Percentiles rank a stretch among this genome's conserved stretches.
phyloP scores from a whole-genome alignment of 805 yeast genomes.

The Clavispora phyllophila region DNA sequence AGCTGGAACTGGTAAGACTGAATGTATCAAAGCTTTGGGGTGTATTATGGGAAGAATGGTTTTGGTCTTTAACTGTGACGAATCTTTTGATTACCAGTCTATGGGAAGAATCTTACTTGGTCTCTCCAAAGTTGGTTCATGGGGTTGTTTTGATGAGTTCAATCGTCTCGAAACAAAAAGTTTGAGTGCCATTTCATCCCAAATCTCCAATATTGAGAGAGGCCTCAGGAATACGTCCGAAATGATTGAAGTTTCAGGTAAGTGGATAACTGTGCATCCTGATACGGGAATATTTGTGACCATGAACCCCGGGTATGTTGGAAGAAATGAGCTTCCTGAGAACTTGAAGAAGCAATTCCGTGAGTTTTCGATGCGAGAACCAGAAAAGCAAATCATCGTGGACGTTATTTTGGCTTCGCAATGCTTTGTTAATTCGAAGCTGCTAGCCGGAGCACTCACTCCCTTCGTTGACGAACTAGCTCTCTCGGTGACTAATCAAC shows the following conservation, averaged over 20 bases:
- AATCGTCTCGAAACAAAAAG: slow-evolving; percentile 69
- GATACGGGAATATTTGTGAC: slow-evolving; percentile 79
- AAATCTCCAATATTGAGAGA: slow-evolving; percentile 64
- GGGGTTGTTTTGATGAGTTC: slow-evolving; percentile 97
- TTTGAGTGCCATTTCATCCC: slow-evolving; percentile 81
- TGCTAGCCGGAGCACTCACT: slow-evolving; percentile 46
- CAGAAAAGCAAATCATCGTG: slow-evolving; percentile 66
- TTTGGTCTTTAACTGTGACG: slow-evolving; percentile 87
- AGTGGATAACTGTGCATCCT: slow-evolving; percentile 31
- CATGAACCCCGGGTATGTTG: slow-evolving; percentile 85
- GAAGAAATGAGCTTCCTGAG: slow-evolving; percentile 79
- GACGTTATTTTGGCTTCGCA: slow-evolving; percentile 69
- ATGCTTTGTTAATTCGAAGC: slow-evolving; percentile 52
- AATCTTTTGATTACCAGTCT: slow-evolving; percentile 73
- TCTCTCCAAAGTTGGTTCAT: slow-evolving; percentile 75
- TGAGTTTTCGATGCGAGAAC: slow-evolving; percentile 64
- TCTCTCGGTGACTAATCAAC: slow-evolving; percentile 43
- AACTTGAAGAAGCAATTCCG: slow-evolving; percentile 77
- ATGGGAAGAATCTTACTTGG: slow-evolving; percentile 77
- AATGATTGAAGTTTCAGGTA: slow-evolving; percentile 40
- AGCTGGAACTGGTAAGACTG: slow-evolving; percentile 97
- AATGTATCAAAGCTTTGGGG: slow-evolving; percentile 80
- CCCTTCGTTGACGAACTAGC: slow-evolving; percentile 48
- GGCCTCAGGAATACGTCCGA: slow-evolving; percentile 34
- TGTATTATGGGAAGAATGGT: slow-evolving; percentile 75